Percentiles rank a stretch among this genome's conserved stretches.
Conservation (phyloP, 306 rosid genomes). For the Heteromeles arbutifolia region DNA sequence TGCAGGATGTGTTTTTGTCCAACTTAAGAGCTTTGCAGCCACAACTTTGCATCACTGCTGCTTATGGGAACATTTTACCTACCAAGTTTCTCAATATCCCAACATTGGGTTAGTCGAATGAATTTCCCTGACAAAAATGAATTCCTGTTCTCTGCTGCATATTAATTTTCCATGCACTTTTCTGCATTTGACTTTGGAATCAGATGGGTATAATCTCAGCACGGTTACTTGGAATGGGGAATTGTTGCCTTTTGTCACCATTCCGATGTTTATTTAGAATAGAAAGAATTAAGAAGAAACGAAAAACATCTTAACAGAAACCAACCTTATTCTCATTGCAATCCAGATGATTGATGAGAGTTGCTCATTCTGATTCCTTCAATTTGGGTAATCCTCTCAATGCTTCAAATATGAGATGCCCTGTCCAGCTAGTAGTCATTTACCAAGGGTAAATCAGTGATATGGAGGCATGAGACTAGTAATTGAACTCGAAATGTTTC, state of each 20-base stretch:
- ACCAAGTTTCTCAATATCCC: conserved; percentile 49
- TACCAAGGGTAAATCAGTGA: not conserved
- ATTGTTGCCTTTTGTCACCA: not conserved
- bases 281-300: not conserved
- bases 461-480: not conserved
- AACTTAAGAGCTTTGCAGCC: conserved; percentile 67
- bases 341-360: not conserved
- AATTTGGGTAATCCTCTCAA: not conserved
- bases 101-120: conserved; percentile 40
- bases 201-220: not conserved
- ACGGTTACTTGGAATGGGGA: not conserved
- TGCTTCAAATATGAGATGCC: not conserved
- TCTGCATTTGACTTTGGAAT: not conserved
- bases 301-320: not conserved
- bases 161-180: not conserved
- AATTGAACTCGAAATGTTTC: not conserved
- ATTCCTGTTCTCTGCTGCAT: not conserved
- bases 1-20: conserved; percentile 69
- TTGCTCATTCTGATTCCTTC: not conserved
- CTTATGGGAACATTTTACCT: conserved; percentile 55
- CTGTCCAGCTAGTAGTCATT: not conserved
- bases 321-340: not conserved
- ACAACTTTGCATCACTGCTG: conserved; percentile 63
- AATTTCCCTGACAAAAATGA: not conserved
- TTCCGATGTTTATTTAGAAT: not conserved